phyloP scores from a whole-genome alignment of 139 green algal genomes.

The Closterium sp. region DNA sequence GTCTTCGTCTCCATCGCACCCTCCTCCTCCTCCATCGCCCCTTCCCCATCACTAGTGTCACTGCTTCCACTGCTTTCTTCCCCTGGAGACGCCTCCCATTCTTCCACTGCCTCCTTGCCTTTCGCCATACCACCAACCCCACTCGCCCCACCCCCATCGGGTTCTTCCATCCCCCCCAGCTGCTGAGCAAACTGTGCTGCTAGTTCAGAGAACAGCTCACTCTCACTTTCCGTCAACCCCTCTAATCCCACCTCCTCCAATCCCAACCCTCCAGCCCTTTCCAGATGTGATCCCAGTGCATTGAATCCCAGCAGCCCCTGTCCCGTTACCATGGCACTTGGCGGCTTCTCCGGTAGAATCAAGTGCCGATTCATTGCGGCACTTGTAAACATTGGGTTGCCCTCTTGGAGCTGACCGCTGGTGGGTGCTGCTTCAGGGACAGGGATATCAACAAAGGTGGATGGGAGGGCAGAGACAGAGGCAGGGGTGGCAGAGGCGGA shows the following conservation, averaged over 20 bases:
- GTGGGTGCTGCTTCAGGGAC: too few relatives aligned
- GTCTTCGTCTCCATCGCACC: neutral
- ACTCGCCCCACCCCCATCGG: neutral
- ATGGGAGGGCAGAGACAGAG: neutral
- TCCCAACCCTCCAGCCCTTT: neutral
- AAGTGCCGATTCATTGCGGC: too few relatives aligned
- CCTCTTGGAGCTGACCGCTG: too few relatives aligned
- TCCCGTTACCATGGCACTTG: neutral
- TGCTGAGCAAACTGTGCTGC: neutral
- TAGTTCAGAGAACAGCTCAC: neutral
- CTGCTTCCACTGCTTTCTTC: neutral
- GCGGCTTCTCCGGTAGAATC: too few relatives aligned
- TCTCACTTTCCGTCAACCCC: too few relatives aligned
- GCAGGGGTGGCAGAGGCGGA: neutral
- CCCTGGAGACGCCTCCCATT: neutral
- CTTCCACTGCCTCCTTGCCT: neutral
- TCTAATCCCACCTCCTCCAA: neutral
- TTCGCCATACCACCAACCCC: neutral
- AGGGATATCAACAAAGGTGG: neutral
- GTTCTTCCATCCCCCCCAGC: neutral
- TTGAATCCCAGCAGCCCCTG: neutral
- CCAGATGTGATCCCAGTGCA: neutral
- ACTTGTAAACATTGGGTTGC: too few relatives aligned
- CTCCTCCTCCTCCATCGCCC: neutral
- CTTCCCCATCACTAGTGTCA: neutral